Base-by-base conservation (phyloP, 1,284 basidiomycete species). In the Heterobasidion irregulare region DNA sequence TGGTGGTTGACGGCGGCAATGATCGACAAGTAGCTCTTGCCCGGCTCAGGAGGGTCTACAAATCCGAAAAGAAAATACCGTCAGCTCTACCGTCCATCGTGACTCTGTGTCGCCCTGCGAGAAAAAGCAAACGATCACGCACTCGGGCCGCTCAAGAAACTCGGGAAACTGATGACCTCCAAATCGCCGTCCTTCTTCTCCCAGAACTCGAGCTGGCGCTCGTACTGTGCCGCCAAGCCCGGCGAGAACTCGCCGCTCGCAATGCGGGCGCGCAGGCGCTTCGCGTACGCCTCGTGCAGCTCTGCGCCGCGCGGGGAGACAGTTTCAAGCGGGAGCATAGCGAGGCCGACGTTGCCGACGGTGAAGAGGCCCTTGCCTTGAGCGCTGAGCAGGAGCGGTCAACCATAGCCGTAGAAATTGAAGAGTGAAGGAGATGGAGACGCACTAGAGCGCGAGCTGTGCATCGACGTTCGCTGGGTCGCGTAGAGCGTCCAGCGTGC, bases 391-490 rank as follows among this genome's bases (percentile, higher is more conserved):
- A 26, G 4, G 26, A 26, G 5, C 26, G 26, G 26, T 26, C 4
- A 26, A 5, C 26, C 26, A 5, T 26, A 5, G 26, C 4, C 26
- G 48, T 61, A 53, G 48, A 55, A 16, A 33, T 12, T 34, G 16
- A 8, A 18, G 6, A 19, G 26, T 5, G 8, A 16, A 46, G 6
- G 2, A 6, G 32, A 36, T 10, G 16, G 43, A 18, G 9, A 52
- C 65, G 43, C 55, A 70, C 68, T 68, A 65, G 34, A 60, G 49
- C 15, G 62, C 47, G 12, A 60, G 52, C 15, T 65, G 57, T 36
- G 26, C 26, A 6, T 26, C 26, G 26, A 26, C 26, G 26, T 26
- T 26, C 26, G 26, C 26, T 4, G 26, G 26, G 26, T 26, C 26
- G 26, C 26, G 26, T 26, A 26, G 26, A 26, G 26, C 26, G 26